Conservation (phyloP, 2,329 filamentous ascomycete species). For the Fusarium nelsonii region DNA sequence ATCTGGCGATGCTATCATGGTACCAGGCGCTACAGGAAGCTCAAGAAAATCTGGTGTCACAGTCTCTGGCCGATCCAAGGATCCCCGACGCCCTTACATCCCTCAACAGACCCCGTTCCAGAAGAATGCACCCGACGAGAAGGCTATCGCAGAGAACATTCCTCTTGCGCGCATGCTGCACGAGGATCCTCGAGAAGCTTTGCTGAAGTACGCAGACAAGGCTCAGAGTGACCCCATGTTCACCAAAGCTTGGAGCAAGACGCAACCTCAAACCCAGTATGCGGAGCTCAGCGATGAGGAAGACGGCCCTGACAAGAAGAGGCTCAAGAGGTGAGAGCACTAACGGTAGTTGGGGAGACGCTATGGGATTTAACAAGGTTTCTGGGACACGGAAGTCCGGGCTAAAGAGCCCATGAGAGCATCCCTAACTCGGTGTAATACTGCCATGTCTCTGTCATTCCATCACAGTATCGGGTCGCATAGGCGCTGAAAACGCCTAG, state of each 20-base stretch:
- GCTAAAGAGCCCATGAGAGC: slow-evolving; percentile 12
- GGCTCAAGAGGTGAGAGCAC: slow-evolving; percentile 62
- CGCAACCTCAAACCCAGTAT: slow-evolving; percentile 93
- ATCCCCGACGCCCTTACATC: slow-evolving; percentile 87
- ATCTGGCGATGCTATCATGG: slow-evolving; percentile 84
- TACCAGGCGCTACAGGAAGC: slow-evolving; percentile 70
- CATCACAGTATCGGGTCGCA: slow-evolving; percentile 25
- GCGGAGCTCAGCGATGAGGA: slow-evolving; percentile 89
- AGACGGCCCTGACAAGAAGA: slow-evolving; percentile 75
- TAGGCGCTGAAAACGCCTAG: background rate
- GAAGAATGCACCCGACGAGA: slow-evolving; percentile 89
- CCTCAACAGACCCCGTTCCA: slow-evolving; percentile 89
- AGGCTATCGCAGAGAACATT: slow-evolving; percentile 88
- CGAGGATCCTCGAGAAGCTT: slow-evolving; percentile 92
- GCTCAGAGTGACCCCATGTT: slow-evolving; percentile 94
- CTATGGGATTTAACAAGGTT: slow-evolving; percentile 13
- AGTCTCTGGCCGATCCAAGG: slow-evolving; percentile 78
- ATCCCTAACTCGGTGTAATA: slow-evolving; percentile 25
- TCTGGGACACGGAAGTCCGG: slow-evolving; percentile 18
- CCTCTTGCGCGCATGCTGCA: slow-evolving; percentile 93
- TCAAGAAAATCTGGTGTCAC: slow-evolving; percentile 76
- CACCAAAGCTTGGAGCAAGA: slow-evolving; percentile 91
- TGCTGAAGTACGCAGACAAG: slow-evolving; percentile 94
- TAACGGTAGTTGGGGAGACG: slow-evolving; percentile 19
- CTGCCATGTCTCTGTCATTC: slow-evolving; percentile 30